Conservation (phyloP, 163 green algal species). For the Scenedesmus sp. region DNA sequence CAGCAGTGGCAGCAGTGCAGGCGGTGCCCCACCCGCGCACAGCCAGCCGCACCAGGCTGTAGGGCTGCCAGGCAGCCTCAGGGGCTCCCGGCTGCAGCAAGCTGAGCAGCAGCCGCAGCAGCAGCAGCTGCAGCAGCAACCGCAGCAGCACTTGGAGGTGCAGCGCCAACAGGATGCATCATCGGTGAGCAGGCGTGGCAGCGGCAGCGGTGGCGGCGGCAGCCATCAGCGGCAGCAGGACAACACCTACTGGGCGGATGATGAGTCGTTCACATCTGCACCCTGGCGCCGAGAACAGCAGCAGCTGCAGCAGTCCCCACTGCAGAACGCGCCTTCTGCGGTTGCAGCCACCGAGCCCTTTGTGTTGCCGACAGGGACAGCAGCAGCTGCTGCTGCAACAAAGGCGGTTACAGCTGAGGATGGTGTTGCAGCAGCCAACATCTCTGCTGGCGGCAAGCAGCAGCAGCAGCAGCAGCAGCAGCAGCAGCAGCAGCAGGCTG, state of each 20-base stretch:
- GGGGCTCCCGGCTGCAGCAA: neutral
- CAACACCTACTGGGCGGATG: neutral
- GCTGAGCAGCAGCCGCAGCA: conserved; percentile 25
- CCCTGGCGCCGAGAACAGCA: neutral
- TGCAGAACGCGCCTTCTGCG: neutral
- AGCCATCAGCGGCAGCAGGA: neutral
- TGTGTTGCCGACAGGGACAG: neutral
- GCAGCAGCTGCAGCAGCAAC: conserved; percentile 12
- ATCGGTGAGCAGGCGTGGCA: neutral
- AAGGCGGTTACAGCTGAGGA: neutral
- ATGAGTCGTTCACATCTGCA: neutral
- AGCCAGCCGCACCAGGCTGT: neutral
- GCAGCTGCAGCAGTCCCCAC: neutral
- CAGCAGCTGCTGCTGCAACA: neutral
- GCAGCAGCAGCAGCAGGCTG: conserved; percentile 21
- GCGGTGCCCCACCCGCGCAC: neutral
- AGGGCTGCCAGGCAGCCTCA: neutral
- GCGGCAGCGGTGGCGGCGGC: neutral
- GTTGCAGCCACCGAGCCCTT: neutral
- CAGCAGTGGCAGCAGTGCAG: conserved; percentile 26
- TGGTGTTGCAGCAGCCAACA: neutral
- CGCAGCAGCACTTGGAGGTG: neutral
- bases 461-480: conserved; percentile 32
- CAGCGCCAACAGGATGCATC: conserved; percentile 16
- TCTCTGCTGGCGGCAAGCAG: neutral